phyloP scores from a whole-genome alignment of 139 green algal species.

The Diplosphaera chodatii region DNA sequence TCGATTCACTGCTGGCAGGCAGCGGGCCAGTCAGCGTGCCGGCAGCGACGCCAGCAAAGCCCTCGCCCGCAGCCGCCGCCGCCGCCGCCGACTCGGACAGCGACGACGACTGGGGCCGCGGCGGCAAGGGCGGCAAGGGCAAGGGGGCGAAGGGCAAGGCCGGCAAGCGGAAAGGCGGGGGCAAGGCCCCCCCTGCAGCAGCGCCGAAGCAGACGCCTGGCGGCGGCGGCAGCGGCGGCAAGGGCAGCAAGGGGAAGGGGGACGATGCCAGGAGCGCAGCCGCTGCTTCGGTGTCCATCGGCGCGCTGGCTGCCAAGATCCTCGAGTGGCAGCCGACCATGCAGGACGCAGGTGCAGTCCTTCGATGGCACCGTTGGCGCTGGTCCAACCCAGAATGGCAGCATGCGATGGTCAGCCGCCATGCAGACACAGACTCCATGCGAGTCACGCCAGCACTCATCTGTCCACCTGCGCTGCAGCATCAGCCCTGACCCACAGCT shows the following conservation, averaged over 20 bases:
- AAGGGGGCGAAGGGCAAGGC: constrained; percentile 11
- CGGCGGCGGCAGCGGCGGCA: constrained; percentile 7
- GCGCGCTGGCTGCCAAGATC: constrained; percentile 30
- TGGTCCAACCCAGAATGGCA: no score
- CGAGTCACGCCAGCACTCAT: no score
- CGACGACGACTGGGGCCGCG: constrained; percentile 46
- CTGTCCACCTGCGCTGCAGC: no score
- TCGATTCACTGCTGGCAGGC: no score
- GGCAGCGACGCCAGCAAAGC: no score
- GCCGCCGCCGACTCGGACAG: constrained; percentile 18
- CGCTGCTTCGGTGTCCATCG: constrained; percentile 16
- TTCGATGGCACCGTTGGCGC: no score
- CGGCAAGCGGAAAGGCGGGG: constrained; percentile 11
- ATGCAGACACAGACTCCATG: no score
- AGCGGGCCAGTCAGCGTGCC: no score
- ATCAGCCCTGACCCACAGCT: no score
- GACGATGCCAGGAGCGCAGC: background rate
- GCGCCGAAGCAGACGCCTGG: constrained; percentile 6
- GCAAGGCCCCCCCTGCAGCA: constrained; percentile 1
- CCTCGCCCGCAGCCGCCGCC: no score
- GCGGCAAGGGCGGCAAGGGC: constrained; percentile 24
- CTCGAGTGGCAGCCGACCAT: constrained; percentile 37
- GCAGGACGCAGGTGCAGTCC: constrained; percentile 13
- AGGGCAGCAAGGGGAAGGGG: no score
- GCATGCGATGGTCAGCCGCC: no score